Evolutionary conservation across 1,284 basidiomycete genomes (phyloP).

Genomic region (Xanthoconium separans): DNA sequence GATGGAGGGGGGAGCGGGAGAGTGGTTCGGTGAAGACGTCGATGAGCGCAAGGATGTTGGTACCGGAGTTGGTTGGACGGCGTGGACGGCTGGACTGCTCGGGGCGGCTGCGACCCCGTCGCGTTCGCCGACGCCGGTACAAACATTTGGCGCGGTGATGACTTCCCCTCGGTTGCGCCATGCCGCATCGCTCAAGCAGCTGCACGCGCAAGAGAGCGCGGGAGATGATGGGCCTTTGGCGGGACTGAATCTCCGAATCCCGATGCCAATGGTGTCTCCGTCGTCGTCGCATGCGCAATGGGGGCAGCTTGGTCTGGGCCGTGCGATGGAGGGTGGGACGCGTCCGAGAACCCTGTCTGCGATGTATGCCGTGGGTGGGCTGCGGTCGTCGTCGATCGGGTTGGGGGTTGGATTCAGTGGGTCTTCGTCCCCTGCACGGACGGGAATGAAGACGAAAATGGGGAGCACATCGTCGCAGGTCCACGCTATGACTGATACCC

Average conservation of each 20-base stretch:
- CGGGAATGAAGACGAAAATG: neutral
- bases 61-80: conserved; percentile 44
- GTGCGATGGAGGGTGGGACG: conserved; percentile 27
- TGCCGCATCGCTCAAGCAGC: conserved; percentile 41
- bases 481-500: neutral
- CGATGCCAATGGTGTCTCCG: conserved; percentile 43
- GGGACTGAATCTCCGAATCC: conserved; percentile 54
- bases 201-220: conserved; percentile 16
- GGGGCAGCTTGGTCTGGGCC: conserved; percentile 16
- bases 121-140: conserved; percentile 34
- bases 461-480: neutral
- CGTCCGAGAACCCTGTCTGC: conserved; percentile 51
- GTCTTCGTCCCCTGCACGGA: conserved; percentile 13
- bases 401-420: conserved; percentile 23
- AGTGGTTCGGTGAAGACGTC: neutral
- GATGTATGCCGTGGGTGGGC: conserved; percentile 58
- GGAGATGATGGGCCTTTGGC: conserved; percentile 29
- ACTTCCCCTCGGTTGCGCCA: conserved; percentile 57
- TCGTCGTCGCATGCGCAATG: neutral
- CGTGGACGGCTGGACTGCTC: conserved; percentile 52
- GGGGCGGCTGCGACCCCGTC: conserved; percentile 32
- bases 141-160: conserved; percentile 69
- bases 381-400: conserved; percentile 34
- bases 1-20: conserved; percentile 18
- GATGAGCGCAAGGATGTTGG: neutral